Base-by-base conservation (phyloP, 2,329 filamentous ascomycete genomes). In the Nothopassalora personata region DNA sequence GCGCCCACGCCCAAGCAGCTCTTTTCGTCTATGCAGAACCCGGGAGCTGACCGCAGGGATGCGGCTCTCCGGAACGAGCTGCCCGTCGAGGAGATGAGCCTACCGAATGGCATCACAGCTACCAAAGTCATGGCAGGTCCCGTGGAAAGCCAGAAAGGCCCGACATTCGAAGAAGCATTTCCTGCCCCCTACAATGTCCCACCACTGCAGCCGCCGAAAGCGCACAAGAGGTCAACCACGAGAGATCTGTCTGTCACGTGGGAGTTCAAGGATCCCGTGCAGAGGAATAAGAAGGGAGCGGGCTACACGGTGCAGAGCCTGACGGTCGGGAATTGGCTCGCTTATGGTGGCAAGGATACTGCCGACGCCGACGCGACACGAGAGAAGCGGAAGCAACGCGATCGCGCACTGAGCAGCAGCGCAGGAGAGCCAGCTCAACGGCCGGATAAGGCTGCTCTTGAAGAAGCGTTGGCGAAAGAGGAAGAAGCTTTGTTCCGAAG, bases 1-100 rank as follows among this genome's bases (percentile, higher is more conserved):
- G 88, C 88, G 45, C 85, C 87, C 1, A 85, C 86, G 49, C 82
- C 89, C 36, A 87, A 86, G 66, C 89, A 93, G 60, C 79, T 97
- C 4, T 97, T 94, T 72, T 96, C 93, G 4, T 96, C 92, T 73
- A 78, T 96, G 53, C 89, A 88, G 64, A 60, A 65, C 56, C 43
- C 63, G 10, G 31, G 55, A 10, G 51, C 56, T 13, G 60, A 54
- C 13, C 53, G 59, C n/a, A 30, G 56, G n/a, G 57, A 61, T 23
- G n/a, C 57, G 1, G 28, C 57, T 30, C 62, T 66, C 54, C 66
- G 68, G 60, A 58, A 69, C 1, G 72, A 75, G 34, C 68, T 78
- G 30, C 71, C 69, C 0, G 75, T 91, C 9, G 81, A 83, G 54
- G 87, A 90, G 68, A 79, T 81, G 39, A 82, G 79, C 19, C 77